Conservation (phyloP, 192 early-diverging fungal species). For the Haplosporangium gracile region DNA sequence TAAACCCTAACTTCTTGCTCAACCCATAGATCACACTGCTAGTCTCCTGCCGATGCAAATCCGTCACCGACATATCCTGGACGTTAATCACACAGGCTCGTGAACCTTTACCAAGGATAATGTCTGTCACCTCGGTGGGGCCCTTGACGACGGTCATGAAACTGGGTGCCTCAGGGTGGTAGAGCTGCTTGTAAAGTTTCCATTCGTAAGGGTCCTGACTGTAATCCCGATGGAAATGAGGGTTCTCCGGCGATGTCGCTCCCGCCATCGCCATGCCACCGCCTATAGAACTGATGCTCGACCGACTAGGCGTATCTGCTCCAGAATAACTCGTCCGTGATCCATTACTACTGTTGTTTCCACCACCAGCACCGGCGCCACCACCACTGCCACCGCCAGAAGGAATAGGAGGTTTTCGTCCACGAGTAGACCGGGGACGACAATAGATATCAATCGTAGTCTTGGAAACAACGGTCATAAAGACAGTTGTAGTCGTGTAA, state of each 20-base stretch:
- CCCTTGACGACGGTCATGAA: slow-evolving; percentile 55
- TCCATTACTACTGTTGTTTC: neutral
- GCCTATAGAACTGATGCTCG: neutral
- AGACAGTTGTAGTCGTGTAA: slow-evolving; percentile 39
- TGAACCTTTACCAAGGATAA: slow-evolving; percentile 45
- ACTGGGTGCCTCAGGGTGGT: slow-evolving; percentile 52
- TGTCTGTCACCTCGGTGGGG: slow-evolving; percentile 42
- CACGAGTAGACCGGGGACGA: slow-evolving; percentile 24
- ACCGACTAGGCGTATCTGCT: slow-evolving; percentile 13
- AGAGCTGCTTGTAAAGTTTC: slow-evolving; percentile 44
- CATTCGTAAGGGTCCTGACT: slow-evolving; percentile 24
- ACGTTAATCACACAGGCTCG: slow-evolving; percentile 48
- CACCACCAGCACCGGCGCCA: neutral
- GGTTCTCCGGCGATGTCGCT: neutral
- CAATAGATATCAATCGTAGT: slow-evolving; percentile 44
- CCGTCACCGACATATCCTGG: slow-evolving; percentile 42
- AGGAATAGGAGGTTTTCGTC: slow-evolving; percentile 6
- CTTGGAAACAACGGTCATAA: slow-evolving; percentile 51
- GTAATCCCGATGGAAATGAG: neutral
- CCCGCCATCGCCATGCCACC: slow-evolving; percentile 7
- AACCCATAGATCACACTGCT: slow-evolving; percentile 17
- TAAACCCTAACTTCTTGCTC: slow-evolving; percentile 32
- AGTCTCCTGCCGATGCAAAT: slow-evolving; percentile 30
- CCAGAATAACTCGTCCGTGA: neutral
- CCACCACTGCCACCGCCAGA: neutral